Conservation (phyloP, 495 filamentous ascomycete species). For the Penicillium odoratum region DNA sequence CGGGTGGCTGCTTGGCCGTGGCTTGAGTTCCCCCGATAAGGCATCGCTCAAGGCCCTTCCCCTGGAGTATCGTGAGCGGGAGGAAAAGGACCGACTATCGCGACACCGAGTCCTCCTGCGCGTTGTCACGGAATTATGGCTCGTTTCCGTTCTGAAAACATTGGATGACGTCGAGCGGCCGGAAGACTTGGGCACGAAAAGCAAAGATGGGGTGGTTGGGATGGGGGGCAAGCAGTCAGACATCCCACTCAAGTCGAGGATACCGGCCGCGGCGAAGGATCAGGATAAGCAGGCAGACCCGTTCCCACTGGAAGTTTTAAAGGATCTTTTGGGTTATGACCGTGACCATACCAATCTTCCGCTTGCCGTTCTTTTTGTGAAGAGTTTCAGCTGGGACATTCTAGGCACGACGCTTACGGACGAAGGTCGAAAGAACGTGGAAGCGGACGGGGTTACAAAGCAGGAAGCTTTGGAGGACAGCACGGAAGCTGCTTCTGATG, state of each 20-base stretch:
- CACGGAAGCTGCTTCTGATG: conserved; percentile 36
- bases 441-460: conserved; percentile 77
- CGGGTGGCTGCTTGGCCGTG: conserved; percentile 90
- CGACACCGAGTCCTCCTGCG: conserved; percentile 85
- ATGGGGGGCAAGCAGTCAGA: conserved; percentile 54
- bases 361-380: conserved; percentile 89
- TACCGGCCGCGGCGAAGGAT: conserved; percentile 33
- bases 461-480: conserved; percentile 45
- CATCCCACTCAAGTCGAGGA: conserved; percentile 48
- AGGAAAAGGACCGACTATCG: conserved; percentile 89
- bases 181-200: conserved; percentile 73
- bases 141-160: conserved; percentile 82
- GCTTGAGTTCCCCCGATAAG: conserved; percentile 90
- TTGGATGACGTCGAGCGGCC: conserved; percentile 85
- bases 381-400: conserved; percentile 94
- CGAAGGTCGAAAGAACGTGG: conserved; percentile 80
- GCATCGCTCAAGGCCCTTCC: conserved; percentile 74
- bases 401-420: conserved; percentile 70
- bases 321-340: conserved; percentile 92
- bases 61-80: conserved; percentile 82
- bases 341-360: conserved; percentile 89
- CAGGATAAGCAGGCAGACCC: conserved; percentile 63
- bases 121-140: conserved; percentile 94
- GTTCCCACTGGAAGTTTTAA: conserved; percentile 93
- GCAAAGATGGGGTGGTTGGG: conserved; percentile 56